Evolutionary conservation across 202 grass and related monocot genomes (phyloP).

Genomic region (Setaria italica): DNA sequence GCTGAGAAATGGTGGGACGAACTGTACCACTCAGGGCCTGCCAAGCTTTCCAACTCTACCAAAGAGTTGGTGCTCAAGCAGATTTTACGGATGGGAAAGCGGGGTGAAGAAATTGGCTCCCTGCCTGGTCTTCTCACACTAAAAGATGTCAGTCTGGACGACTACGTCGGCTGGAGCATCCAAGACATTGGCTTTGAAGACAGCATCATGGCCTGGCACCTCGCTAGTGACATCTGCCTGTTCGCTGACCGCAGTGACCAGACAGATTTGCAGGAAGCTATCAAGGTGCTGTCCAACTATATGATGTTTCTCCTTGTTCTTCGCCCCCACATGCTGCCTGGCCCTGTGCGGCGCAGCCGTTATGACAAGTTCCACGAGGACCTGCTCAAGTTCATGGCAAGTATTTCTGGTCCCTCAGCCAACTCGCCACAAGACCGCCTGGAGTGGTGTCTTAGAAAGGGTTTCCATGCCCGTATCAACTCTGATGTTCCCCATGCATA

Average conservation of each 20-base stretch:
- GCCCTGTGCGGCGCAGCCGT: not conserved
- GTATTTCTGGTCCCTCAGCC: no score
- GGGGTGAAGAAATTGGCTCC: not conserved
- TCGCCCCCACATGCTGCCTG: slow-evolving; percentile 41
- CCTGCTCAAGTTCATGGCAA: not conserved
- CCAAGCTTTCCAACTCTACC: not conserved
- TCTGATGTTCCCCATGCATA: not conserved
- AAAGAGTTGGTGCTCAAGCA: not conserved
- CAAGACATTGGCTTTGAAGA: slow-evolving; percentile 49
- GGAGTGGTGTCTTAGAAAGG: not conserved
- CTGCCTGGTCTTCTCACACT: not conserved
- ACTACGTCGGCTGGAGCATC: not conserved
- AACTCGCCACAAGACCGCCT: no score
- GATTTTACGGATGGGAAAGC: not conserved
- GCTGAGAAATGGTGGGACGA: no score
- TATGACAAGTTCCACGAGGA: not conserved
- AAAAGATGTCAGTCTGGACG: accelerated
- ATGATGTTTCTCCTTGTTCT: slow-evolving; percentile 41
- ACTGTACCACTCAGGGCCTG: no score
- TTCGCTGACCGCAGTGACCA: not conserved
- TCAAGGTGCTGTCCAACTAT: slow-evolving; percentile 25
- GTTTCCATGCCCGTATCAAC: not conserved
- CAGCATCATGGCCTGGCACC: slow-evolving; percentile 65
- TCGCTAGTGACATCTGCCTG: slow-evolving; percentile 48
- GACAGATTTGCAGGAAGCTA: not conserved